Base-by-base conservation (phyloP, 148 eudicot genomes). In the Cornus suecica region DNA sequence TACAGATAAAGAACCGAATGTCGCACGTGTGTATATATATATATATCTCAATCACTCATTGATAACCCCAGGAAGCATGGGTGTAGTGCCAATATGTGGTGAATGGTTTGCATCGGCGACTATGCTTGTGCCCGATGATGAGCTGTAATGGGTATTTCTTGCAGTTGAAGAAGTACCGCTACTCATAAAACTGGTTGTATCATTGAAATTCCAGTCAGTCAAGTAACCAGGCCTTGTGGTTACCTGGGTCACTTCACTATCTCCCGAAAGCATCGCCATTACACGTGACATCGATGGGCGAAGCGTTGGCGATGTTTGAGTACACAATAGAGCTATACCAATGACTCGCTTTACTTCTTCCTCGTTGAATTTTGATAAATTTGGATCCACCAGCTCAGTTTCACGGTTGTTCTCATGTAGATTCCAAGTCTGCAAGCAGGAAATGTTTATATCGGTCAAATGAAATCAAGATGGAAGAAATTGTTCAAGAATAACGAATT, bases 261-360 rank as follows among this genome's bases (percentile, higher is more conserved):
- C 94, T 61, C 94, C 99, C 14, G 83, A 68, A 68, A 92, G 85
- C 99, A 95, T 95, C 10, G 92, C 94, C 71, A 91, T 80, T 25
- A 81, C 97, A 8, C 97, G 94, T 5, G 96, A 89, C 97, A 95
- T 95, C 60, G 94, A 81, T 13, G 97, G 99, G 15, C 97, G 90
- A 8, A 81, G 80, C 15, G 66, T 56, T 18, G 94, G 99, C 45
- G 99, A 74, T 42, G 98, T 89, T 65, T 95, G 99, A 26, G 90
- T 95, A 93, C 99, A 94, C 71, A 90, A 70, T 52, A 95, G 88
- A 41, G 92, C 92, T 41, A 92, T 71, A 6, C 80, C 74, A 6
- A 92, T 90, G 31, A 92, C 76, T 77, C 87, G 77, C 73, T 80
- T 86, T 61, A 89, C 94, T 80, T 88, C 94, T 0, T 87, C 85